Evolutionary conservation across 306 rosid genomes (phyloP).

Genomic region (Heteromeles arbutifolia): DNA sequence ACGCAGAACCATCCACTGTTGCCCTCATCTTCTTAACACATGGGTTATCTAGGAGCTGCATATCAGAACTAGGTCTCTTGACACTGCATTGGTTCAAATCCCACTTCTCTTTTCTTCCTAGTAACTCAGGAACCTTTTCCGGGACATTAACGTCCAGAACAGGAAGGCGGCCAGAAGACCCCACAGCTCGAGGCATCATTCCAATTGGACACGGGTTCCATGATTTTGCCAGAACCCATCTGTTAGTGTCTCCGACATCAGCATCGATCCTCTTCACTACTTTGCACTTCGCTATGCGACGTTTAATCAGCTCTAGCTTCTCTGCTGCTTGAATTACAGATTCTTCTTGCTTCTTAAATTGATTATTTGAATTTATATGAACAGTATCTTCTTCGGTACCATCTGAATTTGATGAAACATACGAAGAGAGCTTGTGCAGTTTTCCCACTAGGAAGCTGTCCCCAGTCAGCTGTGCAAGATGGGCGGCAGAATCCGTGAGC

Average conservation of each 20-base stretch:
- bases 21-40: slow-evolving; percentile 52
- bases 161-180: slow-evolving; percentile 68
- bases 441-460: slow-evolving; percentile 38
- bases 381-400: slow-evolving; percentile 21
- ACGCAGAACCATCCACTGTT: slow-evolving; percentile 20
- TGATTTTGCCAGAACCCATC: slow-evolving; percentile 58
- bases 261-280: slow-evolving; percentile 13
- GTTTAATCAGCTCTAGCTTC: slow-evolving; percentile 61
- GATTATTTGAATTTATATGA: slow-evolving; percentile 15
- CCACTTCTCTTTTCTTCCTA: slow-evolving; percentile 19
- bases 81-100: slow-evolving; percentile 19
- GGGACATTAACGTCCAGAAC: slow-evolving; percentile 31
- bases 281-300: slow-evolving; percentile 28
- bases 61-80: slow-evolving; percentile 47
- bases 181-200: slow-evolving; percentile 62
- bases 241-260: slow-evolving; percentile 21
- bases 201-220: slow-evolving; percentile 96
- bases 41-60: slow-evolving; percentile 14
- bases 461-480: slow-evolving; percentile 46
- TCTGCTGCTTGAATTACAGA: slow-evolving; percentile 44
- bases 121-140: slow-evolving; percentile 10
- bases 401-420: slow-evolving; percentile 34
- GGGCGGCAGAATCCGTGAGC: slow-evolving; percentile 56
- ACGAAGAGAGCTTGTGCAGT: slow-evolving; percentile 37
- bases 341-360: slow-evolving; percentile 38